Conservation (phyloP, 2,329 filamentous ascomycete genomes). For the Botrytis medusae region DNA sequence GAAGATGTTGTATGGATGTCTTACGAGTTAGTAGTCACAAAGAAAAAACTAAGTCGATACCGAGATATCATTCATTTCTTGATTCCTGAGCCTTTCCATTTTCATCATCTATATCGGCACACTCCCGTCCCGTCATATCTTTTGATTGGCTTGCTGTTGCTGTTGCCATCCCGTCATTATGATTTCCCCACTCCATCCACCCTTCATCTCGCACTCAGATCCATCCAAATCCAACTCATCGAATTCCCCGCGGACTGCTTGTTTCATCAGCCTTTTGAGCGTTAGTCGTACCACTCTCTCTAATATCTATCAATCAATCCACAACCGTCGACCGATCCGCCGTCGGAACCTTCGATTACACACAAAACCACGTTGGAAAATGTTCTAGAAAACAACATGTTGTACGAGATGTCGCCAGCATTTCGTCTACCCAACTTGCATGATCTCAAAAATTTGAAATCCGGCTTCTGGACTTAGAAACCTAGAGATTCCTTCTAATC, state of each 20-base stretch:
- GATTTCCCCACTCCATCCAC: neutral
- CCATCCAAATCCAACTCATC: neutral
- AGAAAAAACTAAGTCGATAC: neutral
- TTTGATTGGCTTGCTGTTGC: neutral
- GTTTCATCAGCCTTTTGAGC: slow-evolving; percentile 2
- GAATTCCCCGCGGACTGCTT: slow-evolving; percentile 2
- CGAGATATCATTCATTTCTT: neutral
- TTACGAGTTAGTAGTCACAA: neutral
- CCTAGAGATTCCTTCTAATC: neutral
- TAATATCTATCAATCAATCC: neutral
- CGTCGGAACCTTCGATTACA: slow-evolving; percentile 10
- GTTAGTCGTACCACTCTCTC: neutral
- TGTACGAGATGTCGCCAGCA: neutral
- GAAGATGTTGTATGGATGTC: neutral
- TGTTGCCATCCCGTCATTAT: neutral
- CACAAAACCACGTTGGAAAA: slow-evolving; percentile 1
- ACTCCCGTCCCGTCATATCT: neutral
- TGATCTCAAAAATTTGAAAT: neutral
- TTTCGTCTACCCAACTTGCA: neutral
- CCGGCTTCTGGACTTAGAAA: neutral
- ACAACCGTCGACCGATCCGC: neutral
- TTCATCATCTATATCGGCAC: neutral
- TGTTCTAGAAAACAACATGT: slow-evolving; percentile 9
- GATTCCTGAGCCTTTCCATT: slow-evolving; percentile 1
- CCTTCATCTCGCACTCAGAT: slow-evolving; percentile 10